Evolutionary conservation across 768 basidiomycete species (phyloP).

Genomic region (Exidia glandulosa): DNA sequence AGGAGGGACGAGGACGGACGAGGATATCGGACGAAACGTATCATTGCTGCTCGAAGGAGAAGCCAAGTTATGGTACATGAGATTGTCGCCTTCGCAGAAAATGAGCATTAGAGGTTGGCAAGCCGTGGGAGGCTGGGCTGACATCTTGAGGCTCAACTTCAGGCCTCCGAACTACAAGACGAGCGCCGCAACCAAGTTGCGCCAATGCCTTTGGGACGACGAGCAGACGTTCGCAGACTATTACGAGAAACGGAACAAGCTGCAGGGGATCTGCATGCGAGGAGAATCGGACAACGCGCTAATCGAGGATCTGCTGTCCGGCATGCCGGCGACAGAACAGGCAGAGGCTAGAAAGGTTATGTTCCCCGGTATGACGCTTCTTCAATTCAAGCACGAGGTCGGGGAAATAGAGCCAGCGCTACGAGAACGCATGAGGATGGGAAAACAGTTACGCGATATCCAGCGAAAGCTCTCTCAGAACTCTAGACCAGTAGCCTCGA

Average conservation of each 20-base stretch:
- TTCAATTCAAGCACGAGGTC: background rate
- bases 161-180: background rate
- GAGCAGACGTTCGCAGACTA: background rate
- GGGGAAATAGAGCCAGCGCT: background rate
- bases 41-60: no score
- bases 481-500: background rate
- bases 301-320: background rate
- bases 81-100: no score
- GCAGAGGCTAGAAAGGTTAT: background rate
- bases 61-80: no score
- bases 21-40: no score
- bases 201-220: background rate
- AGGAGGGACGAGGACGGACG: no score
- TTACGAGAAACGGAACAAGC: background rate
- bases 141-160: background rate
- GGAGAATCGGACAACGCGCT: background rate
- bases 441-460: background rate
- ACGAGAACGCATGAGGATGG: background rate
- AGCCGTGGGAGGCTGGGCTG: background rate
- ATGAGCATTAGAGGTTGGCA: background rate
- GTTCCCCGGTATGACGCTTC: background rate
- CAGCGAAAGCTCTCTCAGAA: background rate
- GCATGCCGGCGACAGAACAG: background rate
- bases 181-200: background rate
- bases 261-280: background rate